Evolutionary conservation across 78 protist genomes (phyloP).

Genomic region (Isochrysis galbana): DNA sequence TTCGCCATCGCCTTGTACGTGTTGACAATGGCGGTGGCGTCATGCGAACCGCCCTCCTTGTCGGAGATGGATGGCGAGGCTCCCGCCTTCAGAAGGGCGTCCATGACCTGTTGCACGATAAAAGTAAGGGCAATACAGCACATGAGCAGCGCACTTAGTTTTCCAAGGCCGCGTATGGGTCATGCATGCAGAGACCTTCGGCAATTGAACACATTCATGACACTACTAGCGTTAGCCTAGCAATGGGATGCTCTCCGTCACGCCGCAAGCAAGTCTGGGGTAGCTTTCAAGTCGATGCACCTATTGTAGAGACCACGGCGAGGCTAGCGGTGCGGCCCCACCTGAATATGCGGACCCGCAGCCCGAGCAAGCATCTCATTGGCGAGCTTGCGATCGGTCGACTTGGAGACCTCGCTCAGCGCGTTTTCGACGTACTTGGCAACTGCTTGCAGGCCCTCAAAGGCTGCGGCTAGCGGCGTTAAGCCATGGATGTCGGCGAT

Average conservation of each 20-base stretch:
- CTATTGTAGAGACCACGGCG: too few species aligned
- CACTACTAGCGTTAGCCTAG: background rate
- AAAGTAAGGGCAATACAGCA: too few species aligned
- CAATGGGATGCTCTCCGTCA: too few species aligned
- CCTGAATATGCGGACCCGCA: background rate
- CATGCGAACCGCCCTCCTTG: background rate
- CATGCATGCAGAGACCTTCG: too few species aligned
- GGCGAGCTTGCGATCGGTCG: background rate
- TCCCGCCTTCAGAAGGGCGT: background rate
- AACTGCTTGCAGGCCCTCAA: background rate
- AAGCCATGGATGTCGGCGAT: background rate
- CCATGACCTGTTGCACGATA: background rate
- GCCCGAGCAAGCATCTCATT: conserved; percentile 1
- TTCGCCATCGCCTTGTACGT: background rate
- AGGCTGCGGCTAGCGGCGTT: conserved; percentile 6
- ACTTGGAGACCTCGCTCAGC: background rate
- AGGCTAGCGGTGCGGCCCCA: too few species aligned
- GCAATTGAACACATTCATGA: background rate
- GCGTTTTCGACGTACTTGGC: conserved; percentile 9
- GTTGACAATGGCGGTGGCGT: background rate
- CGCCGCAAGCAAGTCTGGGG: background rate
- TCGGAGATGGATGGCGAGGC: background rate
- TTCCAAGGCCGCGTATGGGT: too few species aligned
- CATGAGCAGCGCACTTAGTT: too few species aligned
- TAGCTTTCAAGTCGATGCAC: too few species aligned